Evolutionary conservation across 108 stramenopile species (phyloP).

Genomic region (Halocafeteria seosinensis): DNA sequence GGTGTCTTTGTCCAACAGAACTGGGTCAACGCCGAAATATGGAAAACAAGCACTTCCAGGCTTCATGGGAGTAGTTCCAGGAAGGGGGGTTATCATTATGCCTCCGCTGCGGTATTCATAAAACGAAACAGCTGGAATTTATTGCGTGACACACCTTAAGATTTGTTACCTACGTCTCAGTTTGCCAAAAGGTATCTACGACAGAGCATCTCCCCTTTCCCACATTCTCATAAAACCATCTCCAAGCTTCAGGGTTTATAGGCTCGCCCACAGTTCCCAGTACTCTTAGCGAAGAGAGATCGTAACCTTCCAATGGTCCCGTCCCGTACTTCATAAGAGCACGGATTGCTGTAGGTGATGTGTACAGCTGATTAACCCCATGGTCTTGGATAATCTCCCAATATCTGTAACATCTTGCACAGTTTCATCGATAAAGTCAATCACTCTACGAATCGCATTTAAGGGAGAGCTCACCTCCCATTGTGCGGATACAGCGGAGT

Average conservation of each 20-base stretch:
- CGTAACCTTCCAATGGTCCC: conserved; percentile 57
- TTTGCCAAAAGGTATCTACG: conserved; percentile 94
- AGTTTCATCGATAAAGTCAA: too few species aligned
- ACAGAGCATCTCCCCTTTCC: conserved; percentile 64
- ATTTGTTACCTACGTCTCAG: too few species aligned
- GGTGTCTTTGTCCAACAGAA: conserved; percentile 59
- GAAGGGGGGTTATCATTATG: conserved; percentile 74
- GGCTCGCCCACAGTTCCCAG: conserved; percentile 93
- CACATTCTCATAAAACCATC: conserved; percentile 84
- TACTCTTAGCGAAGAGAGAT: conserved; percentile 57
- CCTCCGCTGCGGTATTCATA: too few species aligned
- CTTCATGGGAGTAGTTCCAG: conserved; percentile 79
- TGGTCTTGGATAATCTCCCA: conserved; percentile 78
- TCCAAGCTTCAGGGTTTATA: conserved; percentile 96
- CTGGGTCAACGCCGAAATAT: conserved; percentile 77
- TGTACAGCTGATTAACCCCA: conserved; percentile 67
- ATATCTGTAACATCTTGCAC: conserved; percentile 64
- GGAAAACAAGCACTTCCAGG: conserved; percentile 79
- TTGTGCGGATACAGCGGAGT: too few species aligned
- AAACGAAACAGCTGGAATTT: too few species aligned
- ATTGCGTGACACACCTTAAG: too few species aligned
- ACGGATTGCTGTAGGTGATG: conserved; percentile 90
- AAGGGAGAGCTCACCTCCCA: too few species aligned
- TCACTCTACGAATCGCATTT: too few species aligned
- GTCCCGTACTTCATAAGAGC: conserved; percentile 77